Percentiles rank a stretch among this genome's conserved stretches.
Evolutionary conservation across 192 early-diverging fungal species (phyloP).

Genomic region (Diversispora epigaea): DNA sequence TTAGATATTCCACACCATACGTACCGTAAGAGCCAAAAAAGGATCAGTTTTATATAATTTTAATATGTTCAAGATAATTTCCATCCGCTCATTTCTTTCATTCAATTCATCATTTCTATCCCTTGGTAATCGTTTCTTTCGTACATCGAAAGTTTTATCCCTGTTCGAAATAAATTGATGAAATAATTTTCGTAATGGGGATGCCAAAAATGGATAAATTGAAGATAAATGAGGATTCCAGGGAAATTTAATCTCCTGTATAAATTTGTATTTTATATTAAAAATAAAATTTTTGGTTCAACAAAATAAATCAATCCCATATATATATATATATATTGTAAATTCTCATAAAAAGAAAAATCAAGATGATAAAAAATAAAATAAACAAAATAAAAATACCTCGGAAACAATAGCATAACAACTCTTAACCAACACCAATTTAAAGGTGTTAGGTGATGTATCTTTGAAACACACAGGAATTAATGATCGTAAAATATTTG

Average conservation of each 20-base stretch:
- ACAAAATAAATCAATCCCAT: background rate
- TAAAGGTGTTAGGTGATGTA: slow-evolving; percentile 71
- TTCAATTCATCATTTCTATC: slow-evolving; percentile 46
- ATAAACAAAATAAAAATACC: slow-evolving; percentile 18
- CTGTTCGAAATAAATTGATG: slow-evolving; percentile 46
- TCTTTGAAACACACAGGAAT: slow-evolving; percentile 70
- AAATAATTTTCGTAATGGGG: slow-evolving; percentile 65
- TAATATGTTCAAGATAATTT: slow-evolving; percentile 77
- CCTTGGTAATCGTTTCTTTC: slow-evolving; percentile 51
- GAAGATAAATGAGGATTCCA: slow-evolving; percentile 67
- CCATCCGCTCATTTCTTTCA: slow-evolving; percentile 79
- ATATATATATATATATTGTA: background rate
- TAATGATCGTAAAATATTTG: slow-evolving; percentile 68
- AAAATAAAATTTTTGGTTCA: background rate
- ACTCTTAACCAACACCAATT: slow-evolving; percentile 76
- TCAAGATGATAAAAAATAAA: background rate
- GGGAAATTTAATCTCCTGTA: slow-evolving; percentile 51
- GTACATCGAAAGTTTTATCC: slow-evolving; percentile 38
- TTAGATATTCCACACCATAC: too few species aligned
- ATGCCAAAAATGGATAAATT: slow-evolving; percentile 60
- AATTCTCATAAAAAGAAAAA: background rate
- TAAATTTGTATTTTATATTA: background rate
- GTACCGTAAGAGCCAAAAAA: slow-evolving; percentile 67
- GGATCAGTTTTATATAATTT: slow-evolving; percentile 77
- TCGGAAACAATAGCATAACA: slow-evolving; percentile 73